phyloP scores from a whole-genome alignment of 1,284 basidiomycete species.

The Leccinum griseonigrum region DNA sequence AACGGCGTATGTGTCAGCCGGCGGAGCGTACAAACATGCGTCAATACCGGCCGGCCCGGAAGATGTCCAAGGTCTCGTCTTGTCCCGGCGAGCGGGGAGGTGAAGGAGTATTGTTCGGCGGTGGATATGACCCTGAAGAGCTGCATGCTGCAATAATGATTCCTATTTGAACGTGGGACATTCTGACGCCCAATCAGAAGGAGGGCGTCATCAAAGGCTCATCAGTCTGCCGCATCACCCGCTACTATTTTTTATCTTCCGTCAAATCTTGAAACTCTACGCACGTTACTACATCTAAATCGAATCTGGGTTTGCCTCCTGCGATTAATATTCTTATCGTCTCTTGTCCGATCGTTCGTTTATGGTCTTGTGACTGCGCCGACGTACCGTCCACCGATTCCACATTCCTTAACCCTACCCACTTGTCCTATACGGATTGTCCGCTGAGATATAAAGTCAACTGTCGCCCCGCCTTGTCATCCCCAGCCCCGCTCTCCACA shows the following conservation, averaged over 20 bases:
- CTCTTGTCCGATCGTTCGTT: constrained; percentile 32
- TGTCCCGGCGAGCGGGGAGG: neutral
- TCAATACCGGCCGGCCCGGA: constrained; percentile 20
- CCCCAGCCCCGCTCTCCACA: constrained; percentile 13
- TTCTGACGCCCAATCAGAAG: neutral
- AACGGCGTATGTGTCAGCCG: constrained; percentile 18
- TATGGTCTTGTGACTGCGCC: constrained; percentile 31
- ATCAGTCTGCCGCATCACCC: constrained; percentile 9
- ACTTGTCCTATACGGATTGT: constrained; percentile 13
- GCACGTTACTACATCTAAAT: constrained; percentile 5
- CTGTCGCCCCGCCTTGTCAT: constrained; percentile 9
- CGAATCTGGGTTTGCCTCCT: constrained; percentile 11
- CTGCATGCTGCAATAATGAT: neutral
- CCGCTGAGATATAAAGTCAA: constrained; percentile 25
- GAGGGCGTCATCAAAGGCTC: constrained; percentile 10
- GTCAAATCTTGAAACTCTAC: constrained; percentile 25
- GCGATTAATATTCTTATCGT: constrained; percentile 27
- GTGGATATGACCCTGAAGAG: neutral
- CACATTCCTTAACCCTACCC: constrained; percentile 17
- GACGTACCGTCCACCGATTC: constrained; percentile 7
- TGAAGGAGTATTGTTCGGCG: neutral
- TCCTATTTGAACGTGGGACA: constrained; percentile 7
- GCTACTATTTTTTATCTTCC: constrained; percentile 20
- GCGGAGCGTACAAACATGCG: constrained; percentile 18
- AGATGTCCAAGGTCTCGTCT: too few species aligned